phyloP scores from a whole-genome alignment of 176 grass and related monocot species.

The Bonia amplexicaulis region DNA sequence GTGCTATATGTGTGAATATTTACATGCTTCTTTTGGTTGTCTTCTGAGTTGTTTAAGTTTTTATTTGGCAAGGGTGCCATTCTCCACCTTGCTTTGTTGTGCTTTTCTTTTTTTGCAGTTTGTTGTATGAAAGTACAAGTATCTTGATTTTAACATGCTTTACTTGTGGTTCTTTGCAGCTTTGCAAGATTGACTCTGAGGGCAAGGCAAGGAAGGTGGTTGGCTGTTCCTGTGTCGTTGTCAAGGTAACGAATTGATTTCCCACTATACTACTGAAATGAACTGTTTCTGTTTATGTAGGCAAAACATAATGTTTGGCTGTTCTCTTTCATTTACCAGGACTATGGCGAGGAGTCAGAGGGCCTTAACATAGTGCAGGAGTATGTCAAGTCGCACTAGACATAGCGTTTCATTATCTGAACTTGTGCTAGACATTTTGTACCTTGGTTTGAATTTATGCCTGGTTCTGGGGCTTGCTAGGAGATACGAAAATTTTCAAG shows the following conservation, averaged over 20 bases:
- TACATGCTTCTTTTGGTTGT: background rate
- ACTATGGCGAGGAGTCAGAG: constrained; percentile 84
- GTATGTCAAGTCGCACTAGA: constrained; percentile 67
- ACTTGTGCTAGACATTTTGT: background rate
- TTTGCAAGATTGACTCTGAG: constrained; percentile 88
- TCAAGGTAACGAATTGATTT: constrained; percentile 47
- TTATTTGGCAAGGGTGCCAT: background rate
- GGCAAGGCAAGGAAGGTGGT: constrained; percentile 89
- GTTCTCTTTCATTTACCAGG: constrained; percentile 36
- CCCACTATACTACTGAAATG: background rate
- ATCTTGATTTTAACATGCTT: background rate
- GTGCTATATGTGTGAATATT: background rate
- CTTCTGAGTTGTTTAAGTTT: background rate
- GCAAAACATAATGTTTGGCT: background rate
- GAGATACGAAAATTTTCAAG: background rate
- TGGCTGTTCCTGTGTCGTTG: constrained; percentile 72
- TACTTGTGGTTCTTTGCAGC: constrained; percentile 10
- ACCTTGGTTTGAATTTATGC: constrained; percentile 12
- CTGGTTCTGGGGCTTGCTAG: constrained; percentile 21
- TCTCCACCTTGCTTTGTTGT: background rate
- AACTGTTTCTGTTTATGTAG: background rate
- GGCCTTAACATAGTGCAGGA: constrained; percentile 89
- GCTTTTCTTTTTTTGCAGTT: background rate
- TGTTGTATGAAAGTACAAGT: background rate
- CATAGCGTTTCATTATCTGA: constrained; percentile 2